Conservation (phyloP, 2,329 filamentous ascomycete species). For the Ceratocystis eucalypticola region DNA sequence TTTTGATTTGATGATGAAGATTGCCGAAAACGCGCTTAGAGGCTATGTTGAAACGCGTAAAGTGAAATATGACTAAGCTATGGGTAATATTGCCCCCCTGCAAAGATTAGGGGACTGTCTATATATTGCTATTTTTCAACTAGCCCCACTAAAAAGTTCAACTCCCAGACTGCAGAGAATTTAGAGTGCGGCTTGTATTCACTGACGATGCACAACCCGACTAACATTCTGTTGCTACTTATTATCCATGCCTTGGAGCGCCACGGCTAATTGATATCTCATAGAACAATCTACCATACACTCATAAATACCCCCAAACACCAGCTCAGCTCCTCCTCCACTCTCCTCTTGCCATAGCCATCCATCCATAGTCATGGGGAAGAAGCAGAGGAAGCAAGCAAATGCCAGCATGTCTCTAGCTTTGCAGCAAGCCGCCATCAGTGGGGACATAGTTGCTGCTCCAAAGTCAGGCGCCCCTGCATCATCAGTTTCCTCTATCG, state of each 20-base stretch:
- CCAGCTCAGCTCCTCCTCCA: not conserved
- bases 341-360: too few relatives aligned
- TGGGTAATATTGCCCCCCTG: not conserved
- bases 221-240: not conserved
- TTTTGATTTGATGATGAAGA: not conserved
- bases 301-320: not conserved
- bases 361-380: conserved; percentile 20
- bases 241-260: not conserved
- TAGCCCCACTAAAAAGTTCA: conserved; percentile 16
- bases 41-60: not conserved
- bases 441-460: not conserved
- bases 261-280: not conserved
- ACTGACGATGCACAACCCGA: too few relatives aligned
- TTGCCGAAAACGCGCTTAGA: not conserved
- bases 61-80: conserved; percentile 9
- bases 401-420: conserved; percentile 18
- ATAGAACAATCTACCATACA: not conserved
- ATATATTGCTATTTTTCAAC: not conserved
- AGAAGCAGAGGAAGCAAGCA: conserved; percentile 21
- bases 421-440: conserved; percentile 18
- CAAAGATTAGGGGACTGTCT: not conserved
- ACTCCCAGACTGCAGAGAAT: conserved; percentile 11
- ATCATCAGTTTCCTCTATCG: conserved; percentile 2
- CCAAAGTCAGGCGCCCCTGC: not conserved
- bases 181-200: not conserved